phyloP scores from a whole-genome alignment of 805 yeast species.

The Lachancea thermotolerans region DNA sequence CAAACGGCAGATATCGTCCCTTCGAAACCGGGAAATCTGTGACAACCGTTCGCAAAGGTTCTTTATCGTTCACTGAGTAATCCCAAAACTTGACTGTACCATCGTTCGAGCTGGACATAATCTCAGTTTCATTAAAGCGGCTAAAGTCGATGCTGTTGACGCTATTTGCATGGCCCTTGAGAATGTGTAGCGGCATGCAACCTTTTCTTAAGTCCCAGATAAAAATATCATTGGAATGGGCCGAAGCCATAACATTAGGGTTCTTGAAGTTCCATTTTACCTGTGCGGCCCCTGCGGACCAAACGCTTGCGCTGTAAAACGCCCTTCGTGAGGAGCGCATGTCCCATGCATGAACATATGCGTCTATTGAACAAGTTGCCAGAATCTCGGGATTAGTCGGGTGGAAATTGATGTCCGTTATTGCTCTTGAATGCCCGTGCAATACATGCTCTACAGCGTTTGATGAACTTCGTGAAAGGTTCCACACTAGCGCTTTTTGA shows the following conservation, averaged over 20 bases:
- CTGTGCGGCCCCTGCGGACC: slow-evolving; percentile 92
- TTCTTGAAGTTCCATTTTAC: slow-evolving; percentile 86
- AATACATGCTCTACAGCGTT: slow-evolving; percentile 80
- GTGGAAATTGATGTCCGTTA: slow-evolving; percentile 92
- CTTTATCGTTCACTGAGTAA: slow-evolving; percentile 34
- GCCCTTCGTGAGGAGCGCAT: slow-evolving; percentile 74
- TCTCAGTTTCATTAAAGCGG: slow-evolving; percentile 46
- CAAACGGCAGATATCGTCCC: slow-evolving; percentile 86
- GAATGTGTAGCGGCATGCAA: slow-evolving; percentile 59
- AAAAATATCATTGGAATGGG: slow-evolving; percentile 74
- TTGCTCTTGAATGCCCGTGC: slow-evolving; percentile 88
- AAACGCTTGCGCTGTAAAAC: slow-evolving; percentile 76
- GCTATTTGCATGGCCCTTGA: slow-evolving; percentile 75
- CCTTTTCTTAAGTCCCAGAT: slow-evolving; percentile 90
- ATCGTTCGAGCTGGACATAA: slow-evolving; percentile 85
- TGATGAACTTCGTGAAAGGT: slow-evolving; percentile 59
- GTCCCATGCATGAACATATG: slow-evolving; percentile 87
- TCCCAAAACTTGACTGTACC: slow-evolving; percentile 81
- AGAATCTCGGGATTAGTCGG: slow-evolving; percentile 77
- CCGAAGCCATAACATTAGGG: slow-evolving; percentile 70
- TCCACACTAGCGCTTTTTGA: slow-evolving; percentile 95
- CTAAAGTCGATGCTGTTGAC: slow-evolving; percentile 87
- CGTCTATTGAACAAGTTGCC: slow-evolving; percentile 91
- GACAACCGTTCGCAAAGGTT: slow-evolving; percentile 51
- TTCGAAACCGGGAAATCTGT: slow-evolving; percentile 85